These are phyloP conservation scores for Neoscytalidium dimidiatum DNA, from an alignment of 2,329 filamentous ascomycete species.

Conservation along the genomic window DNA sequence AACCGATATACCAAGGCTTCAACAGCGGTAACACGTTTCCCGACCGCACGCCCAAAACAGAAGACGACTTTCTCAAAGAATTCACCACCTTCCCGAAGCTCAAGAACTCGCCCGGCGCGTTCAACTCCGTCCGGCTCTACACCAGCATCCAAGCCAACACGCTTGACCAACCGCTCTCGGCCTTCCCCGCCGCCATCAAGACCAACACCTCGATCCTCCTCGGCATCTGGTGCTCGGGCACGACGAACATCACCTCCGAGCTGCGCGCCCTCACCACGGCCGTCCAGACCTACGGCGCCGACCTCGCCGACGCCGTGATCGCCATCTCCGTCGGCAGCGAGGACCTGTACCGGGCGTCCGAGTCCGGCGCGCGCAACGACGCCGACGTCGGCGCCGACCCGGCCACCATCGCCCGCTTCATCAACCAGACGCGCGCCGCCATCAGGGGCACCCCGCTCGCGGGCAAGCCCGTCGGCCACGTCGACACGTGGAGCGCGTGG, in stretches of 20 bases:
- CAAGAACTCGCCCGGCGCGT: slow-evolving; percentile 23
- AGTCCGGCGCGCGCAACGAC: background rate
- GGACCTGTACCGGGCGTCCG: slow-evolving; percentile 61
- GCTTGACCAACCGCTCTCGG: slow-evolving; percentile 15
- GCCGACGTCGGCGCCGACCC: background rate
- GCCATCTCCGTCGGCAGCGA: slow-evolving; percentile 41
- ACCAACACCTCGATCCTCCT: slow-evolving; percentile 39
- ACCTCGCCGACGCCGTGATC: slow-evolving; percentile 31
- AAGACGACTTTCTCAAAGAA: slow-evolving; percentile 29
- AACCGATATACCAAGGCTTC: slow-evolving; percentile 34
- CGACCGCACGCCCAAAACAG: slow-evolving; percentile 26
- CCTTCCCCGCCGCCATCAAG: slow-evolving; percentile 36
- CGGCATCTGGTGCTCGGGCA: slow-evolving; percentile 31
- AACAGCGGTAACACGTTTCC: slow-evolving; percentile 29
- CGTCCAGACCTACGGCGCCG: slow-evolving; percentile 35
- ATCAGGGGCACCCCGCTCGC: slow-evolving; percentile 17
- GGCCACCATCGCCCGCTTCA: slow-evolving; percentile 20
- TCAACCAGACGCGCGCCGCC: slow-evolving; percentile 31
- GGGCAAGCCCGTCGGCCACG: slow-evolving; percentile 31
- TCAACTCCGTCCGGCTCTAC: slow-evolving; percentile 29
- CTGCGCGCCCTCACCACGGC: slow-evolving; percentile 32
- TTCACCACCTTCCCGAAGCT: slow-evolving; percentile 27
- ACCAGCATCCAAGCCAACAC: slow-evolving; percentile 28
- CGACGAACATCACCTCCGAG: slow-evolving; percentile 34
- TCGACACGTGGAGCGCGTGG: slow-evolving; percentile 39